These are phyloP conservation scores for Tuber umbilicatum DNA, from an alignment of 495 filamentous ascomycete species.

Conservation along the genomic window DNA sequence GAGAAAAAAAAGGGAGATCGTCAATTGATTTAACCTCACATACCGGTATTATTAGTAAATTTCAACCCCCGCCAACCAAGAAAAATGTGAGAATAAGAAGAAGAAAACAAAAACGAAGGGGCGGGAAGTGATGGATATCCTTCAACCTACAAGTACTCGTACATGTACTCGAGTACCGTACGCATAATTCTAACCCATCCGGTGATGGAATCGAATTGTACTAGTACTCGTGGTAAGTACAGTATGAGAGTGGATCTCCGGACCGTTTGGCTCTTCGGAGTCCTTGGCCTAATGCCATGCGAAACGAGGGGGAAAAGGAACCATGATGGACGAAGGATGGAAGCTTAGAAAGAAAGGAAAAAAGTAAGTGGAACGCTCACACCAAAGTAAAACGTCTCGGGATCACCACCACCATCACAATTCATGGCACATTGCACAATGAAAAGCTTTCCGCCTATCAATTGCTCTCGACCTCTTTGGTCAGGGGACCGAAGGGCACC, in stretches of 20 bases:
- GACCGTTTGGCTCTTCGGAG: background rate
- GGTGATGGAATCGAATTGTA: background rate
- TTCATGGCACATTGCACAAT: slow-evolving; percentile 5
- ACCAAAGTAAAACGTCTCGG: background rate
- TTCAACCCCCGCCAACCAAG: background rate
- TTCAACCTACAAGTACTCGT: background rate
- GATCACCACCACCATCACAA: background rate
- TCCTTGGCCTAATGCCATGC: background rate
- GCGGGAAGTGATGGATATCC: background rate
- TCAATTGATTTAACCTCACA: background rate
- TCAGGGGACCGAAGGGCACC: background rate
- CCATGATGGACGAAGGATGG: background rate
- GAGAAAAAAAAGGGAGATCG: slow-evolving; percentile 16
- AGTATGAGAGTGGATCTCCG: background rate
- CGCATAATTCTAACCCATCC: background rate
- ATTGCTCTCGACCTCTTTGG: background rate
- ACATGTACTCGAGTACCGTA: background rate
- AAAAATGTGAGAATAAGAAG: background rate
- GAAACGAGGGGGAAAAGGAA: background rate
- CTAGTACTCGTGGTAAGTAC: too few species aligned
- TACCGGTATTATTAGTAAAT: background rate
- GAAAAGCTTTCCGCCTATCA: background rate
- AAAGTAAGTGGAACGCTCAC: background rate
- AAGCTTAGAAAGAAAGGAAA: slow-evolving; percentile 1
- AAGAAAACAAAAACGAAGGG: background rate